Evolutionary conservation across 169 alveolate genomes (phyloP).

Genomic region (Eimeria brunetti): DNA sequence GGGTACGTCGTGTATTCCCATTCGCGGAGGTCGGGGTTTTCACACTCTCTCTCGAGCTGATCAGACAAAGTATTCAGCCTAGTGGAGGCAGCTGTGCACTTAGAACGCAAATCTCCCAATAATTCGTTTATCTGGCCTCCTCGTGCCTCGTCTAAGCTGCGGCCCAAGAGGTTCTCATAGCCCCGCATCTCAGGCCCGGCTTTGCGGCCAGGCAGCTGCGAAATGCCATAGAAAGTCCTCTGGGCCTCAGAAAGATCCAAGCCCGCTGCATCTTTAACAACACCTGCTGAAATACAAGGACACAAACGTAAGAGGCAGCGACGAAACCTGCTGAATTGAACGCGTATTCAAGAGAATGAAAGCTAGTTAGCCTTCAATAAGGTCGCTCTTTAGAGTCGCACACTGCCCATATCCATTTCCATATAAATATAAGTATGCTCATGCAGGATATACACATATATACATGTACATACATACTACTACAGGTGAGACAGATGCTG

Average conservation of each 20-base stretch:
- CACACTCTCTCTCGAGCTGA: slow-evolving; percentile 67
- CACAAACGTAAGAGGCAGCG: not conserved
- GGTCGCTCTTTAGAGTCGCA: no score
- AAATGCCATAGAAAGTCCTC: slow-evolving; percentile 35
- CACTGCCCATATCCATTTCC: no score
- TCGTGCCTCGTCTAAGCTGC: slow-evolving; percentile 17
- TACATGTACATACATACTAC: not conserved
- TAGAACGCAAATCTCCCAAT: slow-evolving; percentile 57
- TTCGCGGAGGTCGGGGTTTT: slow-evolving; percentile 72
- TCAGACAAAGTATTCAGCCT: slow-evolving; percentile 64
- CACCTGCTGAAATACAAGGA: not conserved
- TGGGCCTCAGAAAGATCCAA: not conserved
- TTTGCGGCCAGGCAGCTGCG: slow-evolving; percentile 66
- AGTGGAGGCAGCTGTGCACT: slow-evolving; percentile 70
- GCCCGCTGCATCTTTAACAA: not conserved
- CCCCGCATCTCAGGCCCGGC: slow-evolving; percentile 11
- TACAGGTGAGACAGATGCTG: not conserved
- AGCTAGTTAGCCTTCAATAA: no score
- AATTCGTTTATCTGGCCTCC: slow-evolving; percentile 70
- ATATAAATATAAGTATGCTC: no score
- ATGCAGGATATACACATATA: not conserved
- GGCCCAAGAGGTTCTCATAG: slow-evolving; percentile 31
- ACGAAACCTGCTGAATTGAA: not conserved
- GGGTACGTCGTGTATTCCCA: slow-evolving; percentile 77
- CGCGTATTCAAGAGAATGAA: not conserved